Evolutionary conservation across 495 filamentous ascomycete genomes (phyloP).

Genomic region (Entonaema liquescens): DNA sequence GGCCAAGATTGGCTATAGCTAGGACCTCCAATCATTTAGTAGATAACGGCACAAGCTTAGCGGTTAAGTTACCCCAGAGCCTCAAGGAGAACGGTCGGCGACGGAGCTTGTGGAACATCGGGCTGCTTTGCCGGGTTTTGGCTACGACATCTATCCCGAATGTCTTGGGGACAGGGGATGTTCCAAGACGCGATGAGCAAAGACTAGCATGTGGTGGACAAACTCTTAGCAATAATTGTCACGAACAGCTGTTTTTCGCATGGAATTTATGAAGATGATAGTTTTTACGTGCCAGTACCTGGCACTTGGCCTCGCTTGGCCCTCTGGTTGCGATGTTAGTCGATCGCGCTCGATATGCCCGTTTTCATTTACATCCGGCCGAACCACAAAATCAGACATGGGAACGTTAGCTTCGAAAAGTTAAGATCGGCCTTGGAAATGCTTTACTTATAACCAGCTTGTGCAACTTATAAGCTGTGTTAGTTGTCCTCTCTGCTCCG

Average conservation of each 20-base stretch:
- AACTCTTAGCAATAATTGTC: background rate
- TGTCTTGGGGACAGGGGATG: background rate
- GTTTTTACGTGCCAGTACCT: background rate
- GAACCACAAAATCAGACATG: constrained; percentile 14
- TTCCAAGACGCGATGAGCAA: constrained; percentile 6
- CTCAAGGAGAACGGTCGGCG: constrained; percentile 6
- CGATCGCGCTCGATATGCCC: constrained; percentile 14
- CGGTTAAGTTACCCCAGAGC: constrained; percentile 23
- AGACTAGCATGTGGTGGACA: background rate
- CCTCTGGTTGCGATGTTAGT: background rate
- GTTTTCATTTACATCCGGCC: constrained; percentile 11
- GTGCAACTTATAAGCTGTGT: background rate
- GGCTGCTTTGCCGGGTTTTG: constrained; percentile 13
- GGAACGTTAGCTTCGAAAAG: constrained; percentile 9
- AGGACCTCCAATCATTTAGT: constrained; percentile 11
- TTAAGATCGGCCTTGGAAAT: constrained; percentile 18
- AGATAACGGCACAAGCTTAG: constrained; percentile 9
- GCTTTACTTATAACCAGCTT: constrained; percentile 13
- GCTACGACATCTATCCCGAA: background rate
- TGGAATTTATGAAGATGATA: background rate
- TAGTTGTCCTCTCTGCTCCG: background rate
- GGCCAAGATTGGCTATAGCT: constrained; percentile 9
- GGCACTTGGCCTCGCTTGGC: constrained; percentile 27
- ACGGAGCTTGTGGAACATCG: background rate
- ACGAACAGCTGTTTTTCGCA: background rate